Percentiles rank a stretch among this genome's conserved stretches.
Evolutionary conservation across 331 rosid genomes (phyloP).

Genomic region (Prunus yedoensis): DNA sequence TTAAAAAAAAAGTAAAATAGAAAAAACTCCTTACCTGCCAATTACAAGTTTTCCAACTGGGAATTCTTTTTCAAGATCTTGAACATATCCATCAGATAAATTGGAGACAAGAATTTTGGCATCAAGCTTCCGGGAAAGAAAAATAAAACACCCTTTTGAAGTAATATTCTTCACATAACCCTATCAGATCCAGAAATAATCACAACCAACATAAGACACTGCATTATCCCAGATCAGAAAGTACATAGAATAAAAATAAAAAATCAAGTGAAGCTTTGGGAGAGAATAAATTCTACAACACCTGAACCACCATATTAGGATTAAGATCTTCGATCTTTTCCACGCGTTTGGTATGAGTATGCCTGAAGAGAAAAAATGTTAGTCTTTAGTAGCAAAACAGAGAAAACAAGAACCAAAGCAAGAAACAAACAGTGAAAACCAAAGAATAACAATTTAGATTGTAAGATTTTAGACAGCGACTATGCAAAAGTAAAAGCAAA

Average conservation of each 20-base stretch:
- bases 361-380: conserved; percentile 39
- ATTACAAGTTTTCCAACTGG: conserved; percentile 80
- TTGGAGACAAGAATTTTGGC: conserved; percentile 82
- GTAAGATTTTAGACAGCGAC: background rate
- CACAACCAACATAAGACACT: conserved; percentile 11
- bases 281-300: conserved; percentile 8
- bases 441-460: background rate
- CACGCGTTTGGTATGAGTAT: conserved; percentile 29
- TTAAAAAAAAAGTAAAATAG: background rate
- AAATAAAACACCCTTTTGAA: conserved; percentile 83
- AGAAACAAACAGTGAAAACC: background rate
- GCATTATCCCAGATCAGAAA: conserved; percentile 2
- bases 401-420: conserved; percentile 13
- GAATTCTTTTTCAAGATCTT: conserved; percentile 65
- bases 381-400: conserved; percentile 1
- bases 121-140: conserved; percentile 76
- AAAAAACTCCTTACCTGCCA: conserved; percentile 54
- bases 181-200: conserved; percentile 33
- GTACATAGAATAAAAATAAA: background rate
- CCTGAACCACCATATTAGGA: conserved; percentile 75
- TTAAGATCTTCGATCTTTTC: conserved; percentile 68
- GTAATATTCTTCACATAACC: conserved; percentile 80
- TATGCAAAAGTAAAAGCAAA: background rate
- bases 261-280: background rate
- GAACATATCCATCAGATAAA: conserved; percentile 64